Percentiles rank a stretch among this genome's conserved stretches.
Conservation (phyloP, 345 rosid genomes). For the Gynandropsis gynandra region DNA sequence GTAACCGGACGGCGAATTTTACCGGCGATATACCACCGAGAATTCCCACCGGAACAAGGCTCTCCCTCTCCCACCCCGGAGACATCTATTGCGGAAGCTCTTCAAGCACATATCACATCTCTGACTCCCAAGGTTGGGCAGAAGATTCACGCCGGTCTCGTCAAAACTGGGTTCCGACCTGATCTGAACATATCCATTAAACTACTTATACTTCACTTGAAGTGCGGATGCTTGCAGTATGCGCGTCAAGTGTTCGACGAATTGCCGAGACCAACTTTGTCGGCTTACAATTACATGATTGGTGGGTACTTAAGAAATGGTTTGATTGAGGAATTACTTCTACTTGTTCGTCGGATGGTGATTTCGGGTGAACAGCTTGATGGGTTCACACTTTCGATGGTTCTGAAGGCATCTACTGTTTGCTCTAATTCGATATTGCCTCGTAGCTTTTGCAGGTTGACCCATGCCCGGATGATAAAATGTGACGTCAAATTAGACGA, state of each 20-base stretch:
- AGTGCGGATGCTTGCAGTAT: constrained; percentile 43
- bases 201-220: constrained; percentile 49
- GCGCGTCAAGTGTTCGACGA: constrained; percentile 75
- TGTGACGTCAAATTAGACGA: constrained; percentile 52
- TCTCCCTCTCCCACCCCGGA: constrained; percentile 23
- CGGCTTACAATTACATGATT: constrained; percentile 73
- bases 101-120: constrained; percentile 64
- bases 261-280: constrained; percentile 54
- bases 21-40: constrained; percentile 14
- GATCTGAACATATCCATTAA: constrained; percentile 56
- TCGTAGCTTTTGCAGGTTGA: constrained; percentile 36
- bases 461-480: constrained; percentile 57
- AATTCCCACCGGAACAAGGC: constrained; percentile 8
- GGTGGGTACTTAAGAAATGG: constrained; percentile 59
- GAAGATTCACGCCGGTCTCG: constrained; percentile 53
- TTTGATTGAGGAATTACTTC: constrained; percentile 30
- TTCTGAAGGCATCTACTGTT: constrained; percentile 64
- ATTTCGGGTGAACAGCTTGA: constrained; percentile 57
- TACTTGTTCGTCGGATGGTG: constrained; percentile 40
- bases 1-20: neutral
- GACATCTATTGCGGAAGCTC: constrained; percentile 37
- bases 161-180: constrained; percentile 58
- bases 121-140: constrained; percentile 48
- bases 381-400: constrained; percentile 72
- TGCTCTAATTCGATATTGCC: constrained; percentile 23